A percentile compares a stretch with the other conserved stretches of the same genome.
These are phyloP conservation scores for Chondrus crispus DNA, from an alignment of 23 red algal genomes.

Conservation along the genomic window DNA sequence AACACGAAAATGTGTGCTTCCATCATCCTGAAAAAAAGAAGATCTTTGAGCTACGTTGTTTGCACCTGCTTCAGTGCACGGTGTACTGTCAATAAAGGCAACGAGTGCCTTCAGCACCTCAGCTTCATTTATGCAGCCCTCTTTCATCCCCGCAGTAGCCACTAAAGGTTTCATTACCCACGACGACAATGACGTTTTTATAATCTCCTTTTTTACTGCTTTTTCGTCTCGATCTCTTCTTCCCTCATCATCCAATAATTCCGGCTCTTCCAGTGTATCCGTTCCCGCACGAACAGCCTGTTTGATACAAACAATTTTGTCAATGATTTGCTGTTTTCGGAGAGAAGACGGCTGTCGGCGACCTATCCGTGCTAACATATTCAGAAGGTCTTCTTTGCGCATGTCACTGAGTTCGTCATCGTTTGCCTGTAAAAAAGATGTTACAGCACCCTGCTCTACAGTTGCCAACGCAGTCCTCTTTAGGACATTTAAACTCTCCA, in stretches of 20 bases:
- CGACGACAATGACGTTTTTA: neutral
- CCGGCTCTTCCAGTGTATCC: neutral
- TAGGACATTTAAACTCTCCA: neutral
- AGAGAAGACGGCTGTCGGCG: neutral
- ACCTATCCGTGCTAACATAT: neutral
- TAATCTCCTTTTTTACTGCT: neutral
- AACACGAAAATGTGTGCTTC: neutral
- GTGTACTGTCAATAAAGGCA: neutral
- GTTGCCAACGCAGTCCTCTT: no score
- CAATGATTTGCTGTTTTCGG: conserved; percentile 2
- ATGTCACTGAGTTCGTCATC: neutral
- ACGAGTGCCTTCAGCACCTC: neutral
- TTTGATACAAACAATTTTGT: neutral
- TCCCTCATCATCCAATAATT: neutral
- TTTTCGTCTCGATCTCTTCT: neutral
- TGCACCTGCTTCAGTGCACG: no score
- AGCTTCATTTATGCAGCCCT: conserved; percentile 8
- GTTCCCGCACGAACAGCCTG: neutral
- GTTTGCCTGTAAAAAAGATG: no score
- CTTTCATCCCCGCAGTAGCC: conserved; percentile 3
- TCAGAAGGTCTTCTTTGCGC: neutral
- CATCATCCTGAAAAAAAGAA: no score
- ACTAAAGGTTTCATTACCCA: conserved; percentile 10
- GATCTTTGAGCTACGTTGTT: no score
- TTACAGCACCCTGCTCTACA: no score